phyloP scores from a whole-genome alignment of 2,329 filamentous ascomycete species.

The Alternaria triticina region DNA sequence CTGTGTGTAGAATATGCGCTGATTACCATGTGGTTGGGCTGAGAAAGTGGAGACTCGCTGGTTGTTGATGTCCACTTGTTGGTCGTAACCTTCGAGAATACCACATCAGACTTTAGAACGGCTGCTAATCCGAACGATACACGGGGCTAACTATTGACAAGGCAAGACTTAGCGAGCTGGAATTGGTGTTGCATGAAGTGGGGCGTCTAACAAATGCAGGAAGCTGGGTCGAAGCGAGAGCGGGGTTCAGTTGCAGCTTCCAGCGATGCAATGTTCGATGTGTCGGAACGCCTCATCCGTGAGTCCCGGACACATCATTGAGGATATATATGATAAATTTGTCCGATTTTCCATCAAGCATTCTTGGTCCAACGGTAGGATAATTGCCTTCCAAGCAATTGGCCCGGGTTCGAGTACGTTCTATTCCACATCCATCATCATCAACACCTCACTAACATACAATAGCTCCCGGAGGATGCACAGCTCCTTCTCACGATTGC shows the following conservation, averaged over 20 bases:
- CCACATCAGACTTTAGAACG: background rate
- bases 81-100: too few species aligned
- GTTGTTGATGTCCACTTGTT: background rate
- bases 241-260: background rate
- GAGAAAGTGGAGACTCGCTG: background rate
- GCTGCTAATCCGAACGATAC: background rate
- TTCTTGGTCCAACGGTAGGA: conserved; percentile 29
- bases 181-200: background rate
- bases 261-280: background rate
- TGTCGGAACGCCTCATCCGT: background rate
- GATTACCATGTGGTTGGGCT: background rate
- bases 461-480: conserved; percentile 24
- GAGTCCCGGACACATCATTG: background rate
- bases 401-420: conserved; percentile 23
- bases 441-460: background rate
- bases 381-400: conserved; percentile 34
- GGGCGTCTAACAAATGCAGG: background rate
- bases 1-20: background rate
- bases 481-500: conserved; percentile 23
- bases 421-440: background rate
- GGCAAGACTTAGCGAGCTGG: background rate
- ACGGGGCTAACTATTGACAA: background rate
- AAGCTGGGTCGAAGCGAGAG: background rate
- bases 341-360: conserved; percentile 7
- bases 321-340: background rate